Evolutionary conservation across 352 stramenopile genomes (phyloP).

Genomic region (Phytopythium delawarense): DNA sequence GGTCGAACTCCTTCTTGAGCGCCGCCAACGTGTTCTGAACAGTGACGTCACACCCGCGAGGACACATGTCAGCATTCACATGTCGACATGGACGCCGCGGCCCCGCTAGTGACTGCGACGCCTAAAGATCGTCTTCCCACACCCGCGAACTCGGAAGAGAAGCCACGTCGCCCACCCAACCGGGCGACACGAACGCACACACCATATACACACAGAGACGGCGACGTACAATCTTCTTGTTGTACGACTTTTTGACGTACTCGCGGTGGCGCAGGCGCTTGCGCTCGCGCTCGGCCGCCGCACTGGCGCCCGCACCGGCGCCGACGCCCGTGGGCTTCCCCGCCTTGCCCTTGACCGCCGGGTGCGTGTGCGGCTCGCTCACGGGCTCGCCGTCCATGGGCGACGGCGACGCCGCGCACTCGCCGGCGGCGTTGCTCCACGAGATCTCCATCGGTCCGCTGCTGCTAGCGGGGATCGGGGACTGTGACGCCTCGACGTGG

Average conservation of each 20-base stretch:
- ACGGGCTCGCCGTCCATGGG: neutral
- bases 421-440: neutral
- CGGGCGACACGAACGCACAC: no score
- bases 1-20: conserved; percentile 37
- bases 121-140: no score
- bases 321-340: neutral
- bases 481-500: no score
- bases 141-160: no score
- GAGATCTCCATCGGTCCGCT: neutral
- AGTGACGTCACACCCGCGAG: neutral
- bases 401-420: neutral
- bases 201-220: neutral
- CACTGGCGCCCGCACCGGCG: neutral
- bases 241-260: conserved; percentile 71
- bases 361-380: conserved; percentile 1
- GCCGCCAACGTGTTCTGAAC: conserved; percentile 42
- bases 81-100: neutral
- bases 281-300: conserved; percentile 17
- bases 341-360: conserved; percentile 2
- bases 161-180: neutral
- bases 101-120: no score
- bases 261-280: conserved; percentile 65
- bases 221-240: conserved; percentile 60
- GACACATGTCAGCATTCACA: conserved; percentile 2
- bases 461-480: no score